Evolutionary conservation across 2,329 filamentous ascomycete species (phyloP), one percentile per base, ranked within the genome.

Genomic region (Trichoderma sp.): DNA sequence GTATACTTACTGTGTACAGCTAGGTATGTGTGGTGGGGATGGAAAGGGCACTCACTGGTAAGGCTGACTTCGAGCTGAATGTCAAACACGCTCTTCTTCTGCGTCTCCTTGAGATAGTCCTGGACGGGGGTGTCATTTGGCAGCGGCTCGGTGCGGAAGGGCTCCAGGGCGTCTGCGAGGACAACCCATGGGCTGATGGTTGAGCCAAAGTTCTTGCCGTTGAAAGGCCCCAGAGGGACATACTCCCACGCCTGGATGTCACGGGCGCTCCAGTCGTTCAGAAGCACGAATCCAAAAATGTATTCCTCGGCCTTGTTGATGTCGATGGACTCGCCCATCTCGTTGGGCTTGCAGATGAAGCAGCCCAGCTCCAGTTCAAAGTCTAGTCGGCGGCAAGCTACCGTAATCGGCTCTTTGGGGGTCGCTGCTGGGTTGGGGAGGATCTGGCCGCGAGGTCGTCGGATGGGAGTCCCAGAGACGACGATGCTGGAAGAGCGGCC

Each of bases 361-460:
- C 89, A 90, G 5, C 90, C 92, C 39, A 96, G 81, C 76, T 96
- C 92, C 4, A 96, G 83, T 78, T 96, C 92, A 55, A 94, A 87
- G 73, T 96, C 92, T 0, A 96, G 83, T 75, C 85, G 76, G 70
- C 77, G 86, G 72, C 86, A 87, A 72, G 87, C 89, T 0, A 87
- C 83, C 2, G 87, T 84, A 68, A 90, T 88, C 4, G 81, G 81
- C 1, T 84, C 83, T 88, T 68, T 84, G 76, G 78, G 89, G 87
- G 75, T 73, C 0, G 71, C 86, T 81, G 72, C 86, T 46, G 79
- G 76, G 24, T 79, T 77, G 14, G 71, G 72, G 14, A 94, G 78
- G 68, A 93, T 89, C 77, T 95, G 92, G 1, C 92, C 92, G 71
- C 89, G 87, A 0, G 92, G 92, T 26, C 92, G 85, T 24, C 85